Evolutionary conservation across 768 basidiomycete genomes (phyloP), one percentile per base, ranked within the genome.

Genomic region (Mycena belliarum): DNA sequence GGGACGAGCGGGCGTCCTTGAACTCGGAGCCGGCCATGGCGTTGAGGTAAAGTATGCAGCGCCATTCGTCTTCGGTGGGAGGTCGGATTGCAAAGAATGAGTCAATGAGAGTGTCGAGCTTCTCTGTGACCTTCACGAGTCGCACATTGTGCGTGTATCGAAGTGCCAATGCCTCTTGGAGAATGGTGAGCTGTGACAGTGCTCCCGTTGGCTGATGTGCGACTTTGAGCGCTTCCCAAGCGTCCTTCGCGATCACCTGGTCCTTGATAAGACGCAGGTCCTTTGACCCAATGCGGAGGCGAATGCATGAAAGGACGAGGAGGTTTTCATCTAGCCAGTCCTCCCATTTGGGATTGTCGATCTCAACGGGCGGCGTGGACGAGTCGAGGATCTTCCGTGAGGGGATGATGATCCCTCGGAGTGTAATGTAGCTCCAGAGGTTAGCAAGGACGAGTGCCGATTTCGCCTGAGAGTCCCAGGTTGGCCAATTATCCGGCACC

Each of bases 271-370:
- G 45, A 16, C 43, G 44, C 6, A 25, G 21, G 24, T 53, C 52
- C 10, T 7, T 53, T 10, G 24, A 11, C 14, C 33, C 52, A 11
- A 53, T 16, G 43, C 43, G 52, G 15, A 53, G 25, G 0, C 43
- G 21, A 18, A 53, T 16, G 24, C 52, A 53, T 4, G 52, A 52
- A 0, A 52, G 21, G 4, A 53, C 43, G 24, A 53, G 35, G 4
- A 53, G 52, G 21, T 53, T 53, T 21, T 51, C 50, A 16, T 51
- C 50, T 3, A 51, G 26, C 50, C 50, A 51, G 16, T 41, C 50
- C 12, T 45, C 43, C 16, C 18, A 45, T n/a, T 16, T 10, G 0
- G 52, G 52, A 14, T 53, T 53, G 6, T 25, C 24, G 18, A 45
- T 53, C 8, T 9, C 1, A 0, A 3, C 32, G 24, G 52, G 52